Conservation (phyloP, 805 yeast species). For the Wickerhamomyces queroliae region DNA sequence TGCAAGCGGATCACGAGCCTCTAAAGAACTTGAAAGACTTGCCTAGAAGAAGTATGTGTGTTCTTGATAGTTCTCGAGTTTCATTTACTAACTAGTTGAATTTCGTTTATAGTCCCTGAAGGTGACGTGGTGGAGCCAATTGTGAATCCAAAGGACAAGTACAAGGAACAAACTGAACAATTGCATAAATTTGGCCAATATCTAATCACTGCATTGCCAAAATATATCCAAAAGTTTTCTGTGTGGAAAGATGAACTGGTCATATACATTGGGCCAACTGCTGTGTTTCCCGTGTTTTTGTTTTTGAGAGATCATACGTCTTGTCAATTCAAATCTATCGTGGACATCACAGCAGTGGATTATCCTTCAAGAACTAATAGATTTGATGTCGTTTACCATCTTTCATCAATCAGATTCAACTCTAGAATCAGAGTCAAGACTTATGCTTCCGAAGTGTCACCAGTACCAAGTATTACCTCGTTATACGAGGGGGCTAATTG, state of each 20-base stretch:
- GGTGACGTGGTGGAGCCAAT: conserved; percentile 24
- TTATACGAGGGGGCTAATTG: conserved; percentile 79
- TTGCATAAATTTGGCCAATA: conserved; percentile 79
- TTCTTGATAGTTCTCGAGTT: too few species aligned
- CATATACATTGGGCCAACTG: conserved; percentile 69
- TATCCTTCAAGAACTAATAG: conserved; percentile 79
- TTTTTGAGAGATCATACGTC: conserved; percentile 77
- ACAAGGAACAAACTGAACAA: conserved; percentile 59
- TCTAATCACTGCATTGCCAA: conserved; percentile 72
- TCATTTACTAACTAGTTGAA: too few species aligned
- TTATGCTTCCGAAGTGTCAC: conserved; percentile 74
- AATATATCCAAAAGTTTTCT: conserved; percentile 73
- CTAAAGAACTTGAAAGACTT: background rate
- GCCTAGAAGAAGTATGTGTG: background rate
- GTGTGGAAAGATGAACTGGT: conserved; percentile 91
- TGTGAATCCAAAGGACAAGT: conserved; percentile 75
- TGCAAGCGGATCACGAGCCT: background rate
- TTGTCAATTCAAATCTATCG: conserved; percentile 69
- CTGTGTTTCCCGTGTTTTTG: conserved; percentile 61
- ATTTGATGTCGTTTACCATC: conserved; percentile 82
- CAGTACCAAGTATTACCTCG: conserved; percentile 76
- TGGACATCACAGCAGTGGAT: conserved; percentile 85
- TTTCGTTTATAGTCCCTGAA: background rate
- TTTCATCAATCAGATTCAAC: conserved; percentile 76
- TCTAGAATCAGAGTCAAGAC: conserved; percentile 87